A percentile compares a stretch with the other conserved stretches of the same genome.
Conservation (phyloP, 805 yeast genomes). For the Saccharomycopsis schoenii region DNA sequence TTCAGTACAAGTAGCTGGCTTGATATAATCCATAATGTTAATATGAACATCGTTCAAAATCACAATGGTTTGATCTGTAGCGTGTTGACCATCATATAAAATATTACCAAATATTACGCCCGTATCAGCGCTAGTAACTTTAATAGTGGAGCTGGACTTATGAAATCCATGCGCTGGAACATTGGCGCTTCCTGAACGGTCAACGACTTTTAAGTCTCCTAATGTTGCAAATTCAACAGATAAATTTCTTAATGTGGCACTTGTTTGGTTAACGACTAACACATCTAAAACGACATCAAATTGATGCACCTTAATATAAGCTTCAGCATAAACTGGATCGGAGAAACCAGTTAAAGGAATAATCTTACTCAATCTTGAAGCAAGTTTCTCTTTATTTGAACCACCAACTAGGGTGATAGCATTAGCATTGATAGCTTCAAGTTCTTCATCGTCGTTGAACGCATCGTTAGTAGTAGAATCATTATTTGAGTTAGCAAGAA, state of each 20-base stretch:
- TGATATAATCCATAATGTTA: slow-evolving; percentile 94
- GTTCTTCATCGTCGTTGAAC: slow-evolving; percentile 31
- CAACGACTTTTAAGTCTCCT: slow-evolving; percentile 92
- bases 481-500: slow-evolving; percentile 23
- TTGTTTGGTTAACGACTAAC: slow-evolving; percentile 88
- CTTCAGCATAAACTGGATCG: slow-evolving; percentile 97
- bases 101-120: slow-evolving; percentile 97
- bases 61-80: slow-evolving; percentile 80
- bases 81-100: slow-evolving; percentile 91
- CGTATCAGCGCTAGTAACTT: slow-evolving; percentile 94
- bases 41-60: slow-evolving; percentile 91
- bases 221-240: slow-evolving; percentile 92
- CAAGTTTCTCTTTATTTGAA: slow-evolving; percentile 45
- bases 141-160: slow-evolving; percentile 77
- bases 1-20: slow-evolving; percentile 88
- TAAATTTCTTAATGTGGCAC: slow-evolving; percentile 78
- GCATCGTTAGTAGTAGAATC: slow-evolving; percentile 25
- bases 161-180: slow-evolving; percentile 97
- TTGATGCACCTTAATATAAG: slow-evolving; percentile 91
- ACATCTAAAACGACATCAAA: slow-evolving; percentile 94
- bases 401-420: slow-evolving; percentile 4
- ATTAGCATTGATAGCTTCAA: slow-evolving; percentile 15
- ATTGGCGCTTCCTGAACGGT: slow-evolving; percentile 80
- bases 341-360: slow-evolving; percentile 96
- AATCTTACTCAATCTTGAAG: slow-evolving; percentile 79